Conservation (phyloP, 306 rosid species). For the Prunus padus region DNA sequence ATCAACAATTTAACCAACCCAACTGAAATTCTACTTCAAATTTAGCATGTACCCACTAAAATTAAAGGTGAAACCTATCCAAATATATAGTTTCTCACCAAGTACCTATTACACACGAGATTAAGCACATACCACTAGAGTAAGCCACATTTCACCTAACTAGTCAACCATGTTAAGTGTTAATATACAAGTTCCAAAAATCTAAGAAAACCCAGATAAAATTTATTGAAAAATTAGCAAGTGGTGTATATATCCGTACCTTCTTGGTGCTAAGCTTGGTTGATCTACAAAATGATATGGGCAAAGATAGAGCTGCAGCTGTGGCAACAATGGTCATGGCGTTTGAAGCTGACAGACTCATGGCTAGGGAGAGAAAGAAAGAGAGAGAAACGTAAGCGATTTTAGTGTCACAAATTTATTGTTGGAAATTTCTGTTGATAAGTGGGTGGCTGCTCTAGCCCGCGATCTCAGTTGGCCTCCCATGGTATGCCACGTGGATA, state of each 20-base stretch:
- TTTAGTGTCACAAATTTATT: constrained; percentile 16
- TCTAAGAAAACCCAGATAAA: constrained; percentile 7
- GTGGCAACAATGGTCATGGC: constrained; percentile 79
- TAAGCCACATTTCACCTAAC: constrained; percentile 10
- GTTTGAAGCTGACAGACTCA: constrained; percentile 33
- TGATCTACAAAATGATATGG: constrained; percentile 46
- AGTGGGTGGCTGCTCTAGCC: constrained; percentile 66
- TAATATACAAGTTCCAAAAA: neutral
- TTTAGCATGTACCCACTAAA: neutral
- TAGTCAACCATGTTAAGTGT: neutral
- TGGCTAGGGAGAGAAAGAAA: neutral
- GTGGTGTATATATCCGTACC: constrained; percentile 30
- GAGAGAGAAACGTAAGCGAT: constrained; percentile 21
- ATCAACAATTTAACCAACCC: neutral
- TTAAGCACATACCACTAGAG: neutral
- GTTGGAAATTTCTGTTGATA: constrained; percentile 47
- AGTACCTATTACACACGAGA: neutral
- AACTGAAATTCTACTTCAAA: neutral
- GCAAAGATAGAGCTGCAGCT: constrained; percentile 74
- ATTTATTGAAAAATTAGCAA: neutral
- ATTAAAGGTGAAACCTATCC: constrained; percentile 1
- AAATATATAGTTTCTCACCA: neutral
- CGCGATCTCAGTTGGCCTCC: constrained; percentile 77
- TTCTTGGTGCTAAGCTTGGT: constrained; percentile 55
- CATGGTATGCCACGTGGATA: constrained; percentile 61